These are phyloP conservation scores for Penicillium waksmanii DNA, from an alignment of 495 filamentous ascomycete species.

Conservation along the genomic window DNA sequence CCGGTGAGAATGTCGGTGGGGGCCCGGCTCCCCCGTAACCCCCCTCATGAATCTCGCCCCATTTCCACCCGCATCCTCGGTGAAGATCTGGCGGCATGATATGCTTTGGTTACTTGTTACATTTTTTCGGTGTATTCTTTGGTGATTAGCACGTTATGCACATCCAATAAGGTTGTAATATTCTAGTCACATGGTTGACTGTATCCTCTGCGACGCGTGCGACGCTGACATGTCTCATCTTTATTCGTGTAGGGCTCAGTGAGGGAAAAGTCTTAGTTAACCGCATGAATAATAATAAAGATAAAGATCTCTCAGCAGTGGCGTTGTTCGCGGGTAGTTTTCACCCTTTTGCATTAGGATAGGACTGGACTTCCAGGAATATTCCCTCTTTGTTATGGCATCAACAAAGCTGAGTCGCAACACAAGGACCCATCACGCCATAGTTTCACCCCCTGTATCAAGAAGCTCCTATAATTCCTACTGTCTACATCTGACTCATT, in stretches of 20 bases:
- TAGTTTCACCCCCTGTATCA: too few species aligned
- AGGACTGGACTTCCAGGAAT: too few species aligned
- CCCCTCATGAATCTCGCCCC: constrained; percentile 7
- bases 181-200: constrained; percentile 12
- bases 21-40: constrained; percentile 1
- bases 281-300: not conserved
- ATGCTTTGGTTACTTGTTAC: constrained; percentile 12
- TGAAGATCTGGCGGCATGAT: constrained; percentile 28
- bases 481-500: too few species aligned
- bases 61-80: constrained; percentile 24
- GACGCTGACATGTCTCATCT: not conserved
- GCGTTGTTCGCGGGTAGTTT: too few species aligned
- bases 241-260: not conserved
- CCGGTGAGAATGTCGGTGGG: constrained; percentile 24
- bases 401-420: too few species aligned
- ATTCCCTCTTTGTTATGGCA: too few species aligned
- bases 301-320: not conserved
- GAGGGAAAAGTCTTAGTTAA: not conserved
- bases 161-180: constrained; percentile 11
- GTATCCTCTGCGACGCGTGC: not conserved
- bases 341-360: too few species aligned
- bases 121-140: constrained; percentile 12
- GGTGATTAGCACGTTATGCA: constrained; percentile 2
- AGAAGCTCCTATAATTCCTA: too few species aligned
- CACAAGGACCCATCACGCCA: too few species aligned